Conservation (phyloP, 2,329 filamentous ascomycete genomes). For the Fusarium pseudonygamai region DNA sequence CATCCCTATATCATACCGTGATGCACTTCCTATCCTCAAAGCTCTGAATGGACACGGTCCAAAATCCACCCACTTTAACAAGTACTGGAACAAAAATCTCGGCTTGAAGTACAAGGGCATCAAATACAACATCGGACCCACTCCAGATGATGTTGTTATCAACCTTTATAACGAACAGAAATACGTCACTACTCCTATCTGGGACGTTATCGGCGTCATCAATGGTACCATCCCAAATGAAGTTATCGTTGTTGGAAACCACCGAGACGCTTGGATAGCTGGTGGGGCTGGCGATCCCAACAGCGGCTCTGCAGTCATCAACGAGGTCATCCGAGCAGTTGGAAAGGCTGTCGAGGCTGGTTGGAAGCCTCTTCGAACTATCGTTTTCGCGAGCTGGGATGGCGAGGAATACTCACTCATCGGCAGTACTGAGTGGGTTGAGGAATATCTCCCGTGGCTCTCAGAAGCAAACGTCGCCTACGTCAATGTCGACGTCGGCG, state of each 20-base stretch:
- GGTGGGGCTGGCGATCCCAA: slow-evolving; percentile 88
- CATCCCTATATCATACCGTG: slow-evolving; percentile 86
- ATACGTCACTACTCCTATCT: slow-evolving; percentile 82
- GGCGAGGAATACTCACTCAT: slow-evolving; percentile 87
- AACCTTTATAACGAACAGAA: slow-evolving; percentile 83
- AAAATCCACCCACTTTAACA: slow-evolving; percentile 76
- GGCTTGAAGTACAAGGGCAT: slow-evolving; percentile 84
- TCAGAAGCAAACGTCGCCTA: slow-evolving; percentile 78
- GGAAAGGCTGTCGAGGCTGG: slow-evolving; percentile 72
- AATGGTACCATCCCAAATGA: slow-evolving; percentile 88
- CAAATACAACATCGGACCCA: slow-evolving; percentile 85
- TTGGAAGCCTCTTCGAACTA: slow-evolving; percentile 77
- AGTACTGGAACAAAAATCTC: slow-evolving; percentile 74
- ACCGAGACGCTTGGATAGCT: slow-evolving; percentile 88
- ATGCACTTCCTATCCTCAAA: slow-evolving; percentile 87
- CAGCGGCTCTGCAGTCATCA: slow-evolving; percentile 80
- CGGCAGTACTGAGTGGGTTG: slow-evolving; percentile 92
- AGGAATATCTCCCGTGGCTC: slow-evolving; percentile 88
- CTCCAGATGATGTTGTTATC: slow-evolving; percentile 74
- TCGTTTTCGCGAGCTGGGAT: slow-evolving; percentile 88
- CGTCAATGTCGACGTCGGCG: slow-evolving; percentile 84
- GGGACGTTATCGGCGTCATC: slow-evolving; percentile 93
- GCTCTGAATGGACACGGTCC: slow-evolving; percentile 91
- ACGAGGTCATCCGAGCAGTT: slow-evolving; percentile 81
- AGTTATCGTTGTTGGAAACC: slow-evolving; percentile 90